Percentiles rank a stretch among this genome's conserved stretches.
Conservation (phyloP, 495 filamentous ascomycete species). For the Amniculicola lignicola region DNA sequence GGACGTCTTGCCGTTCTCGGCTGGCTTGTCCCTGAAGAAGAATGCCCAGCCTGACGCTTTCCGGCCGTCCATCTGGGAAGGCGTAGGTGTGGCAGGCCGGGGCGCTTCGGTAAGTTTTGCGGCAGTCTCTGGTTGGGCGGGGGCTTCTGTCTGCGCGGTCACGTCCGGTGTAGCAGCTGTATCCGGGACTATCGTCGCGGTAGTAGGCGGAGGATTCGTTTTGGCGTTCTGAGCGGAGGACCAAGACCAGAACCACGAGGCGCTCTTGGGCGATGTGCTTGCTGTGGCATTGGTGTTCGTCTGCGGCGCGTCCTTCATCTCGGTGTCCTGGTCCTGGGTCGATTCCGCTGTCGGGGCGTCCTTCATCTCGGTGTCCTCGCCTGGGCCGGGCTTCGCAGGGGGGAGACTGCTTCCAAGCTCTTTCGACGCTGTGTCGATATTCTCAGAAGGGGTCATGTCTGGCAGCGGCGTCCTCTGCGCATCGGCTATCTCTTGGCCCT, state of each 20-base stretch:
- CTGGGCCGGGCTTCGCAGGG: not conserved
- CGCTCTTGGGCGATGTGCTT: constrained; percentile 19
- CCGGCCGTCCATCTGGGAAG: not conserved
- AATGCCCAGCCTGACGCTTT: constrained; percentile 79
- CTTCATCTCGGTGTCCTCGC: constrained; percentile 3
- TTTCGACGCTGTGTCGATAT: constrained; percentile 10
- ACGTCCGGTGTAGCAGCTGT: not conserved
- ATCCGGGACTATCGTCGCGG: not conserved
- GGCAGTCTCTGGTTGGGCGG: not conserved
- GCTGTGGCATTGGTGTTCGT: not conserved
- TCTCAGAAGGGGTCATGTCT: constrained; percentile 25
- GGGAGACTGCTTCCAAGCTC: constrained; percentile 15
- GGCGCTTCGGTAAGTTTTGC: not conserved
- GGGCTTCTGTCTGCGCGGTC: not conserved
- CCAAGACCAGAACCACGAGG: constrained; percentile 42
- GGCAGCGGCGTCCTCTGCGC: constrained; percentile 35
- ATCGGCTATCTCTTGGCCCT: constrained; percentile 19
- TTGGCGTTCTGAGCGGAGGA: constrained; percentile 41
- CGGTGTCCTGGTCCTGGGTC: not conserved
- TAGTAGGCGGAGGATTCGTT: constrained; percentile 12
- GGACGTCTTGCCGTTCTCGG: constrained; percentile 39
- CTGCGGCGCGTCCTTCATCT: constrained; percentile 5
- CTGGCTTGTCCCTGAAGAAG: constrained; percentile 66
- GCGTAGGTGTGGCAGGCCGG: not conserved
- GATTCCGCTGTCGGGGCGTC: not conserved